Percentiles rank a stretch among this genome's conserved stretches.
Conservation (phyloP, 208 protist species). For the Trypanosoma lewisi region DNA sequence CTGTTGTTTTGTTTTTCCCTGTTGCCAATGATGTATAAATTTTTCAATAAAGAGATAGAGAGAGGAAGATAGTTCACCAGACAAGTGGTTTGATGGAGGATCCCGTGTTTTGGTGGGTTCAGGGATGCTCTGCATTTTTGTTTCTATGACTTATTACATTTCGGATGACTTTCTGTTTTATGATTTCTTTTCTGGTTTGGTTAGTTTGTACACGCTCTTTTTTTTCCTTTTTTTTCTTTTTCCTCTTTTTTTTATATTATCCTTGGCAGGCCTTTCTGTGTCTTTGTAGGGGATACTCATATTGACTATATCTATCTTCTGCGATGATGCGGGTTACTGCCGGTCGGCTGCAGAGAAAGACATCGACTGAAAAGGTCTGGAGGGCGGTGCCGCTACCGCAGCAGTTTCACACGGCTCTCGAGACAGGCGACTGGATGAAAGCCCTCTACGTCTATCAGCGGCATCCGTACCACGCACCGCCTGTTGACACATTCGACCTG, state of each 20-base stretch:
- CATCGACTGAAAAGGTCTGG: slow-evolving; percentile 55
- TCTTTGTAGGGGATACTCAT: not conserved
- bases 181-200: not conserved
- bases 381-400: slow-evolving; percentile 81
- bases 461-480: slow-evolving; percentile 86
- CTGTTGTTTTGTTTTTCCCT: not conserved
- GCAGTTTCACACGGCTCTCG: slow-evolving; percentile 71
- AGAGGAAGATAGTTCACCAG: too few relatives aligned
- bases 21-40: slow-evolving; percentile 6
- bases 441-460: slow-evolving; percentile 80
- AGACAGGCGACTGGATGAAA: slow-evolving; percentile 76
- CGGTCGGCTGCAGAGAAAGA: not conserved
- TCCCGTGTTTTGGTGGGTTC: too few relatives aligned
- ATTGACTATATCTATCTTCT: not conserved
- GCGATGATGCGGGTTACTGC: slow-evolving; percentile 19
- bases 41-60: too few relatives aligned
- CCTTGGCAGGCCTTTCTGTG: not conserved
- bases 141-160: not conserved
- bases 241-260: slow-evolving; percentile 11
- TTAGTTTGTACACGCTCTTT: not conserved
- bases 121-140: too few relatives aligned
- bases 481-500: slow-evolving; percentile 83
- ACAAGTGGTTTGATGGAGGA: too few relatives aligned
- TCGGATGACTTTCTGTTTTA: not conserved
- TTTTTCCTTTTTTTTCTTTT: slow-evolving; percentile 3